Conservation (phyloP, 2,329 filamentous ascomycete species). For the Pyricularia grisea region DNA sequence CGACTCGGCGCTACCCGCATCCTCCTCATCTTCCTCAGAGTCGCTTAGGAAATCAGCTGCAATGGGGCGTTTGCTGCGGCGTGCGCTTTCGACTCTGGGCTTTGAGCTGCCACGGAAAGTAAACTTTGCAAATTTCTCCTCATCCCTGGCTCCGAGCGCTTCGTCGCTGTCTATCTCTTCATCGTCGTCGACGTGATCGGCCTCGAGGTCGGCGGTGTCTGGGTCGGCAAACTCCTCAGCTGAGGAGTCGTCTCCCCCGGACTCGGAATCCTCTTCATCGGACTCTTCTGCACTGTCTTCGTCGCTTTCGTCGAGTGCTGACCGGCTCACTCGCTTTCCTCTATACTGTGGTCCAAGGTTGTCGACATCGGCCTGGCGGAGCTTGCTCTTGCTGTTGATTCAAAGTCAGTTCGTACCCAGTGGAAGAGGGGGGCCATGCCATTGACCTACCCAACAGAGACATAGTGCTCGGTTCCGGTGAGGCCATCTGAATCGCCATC, state of each 20-base stretch:
- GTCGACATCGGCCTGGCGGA: conserved; percentile 62
- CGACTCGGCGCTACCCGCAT: conserved; percentile 12
- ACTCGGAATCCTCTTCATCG: conserved; percentile 29
- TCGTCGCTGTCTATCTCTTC: conserved; percentile 53
- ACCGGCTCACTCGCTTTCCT: conserved; percentile 65
- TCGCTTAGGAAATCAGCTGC: conserved; percentile 50
- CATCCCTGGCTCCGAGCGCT: conserved; percentile 77
- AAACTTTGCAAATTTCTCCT: conserved; percentile 71
- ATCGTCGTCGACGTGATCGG: conserved; percentile 45
- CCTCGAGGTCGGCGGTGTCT: conserved; percentile 42
- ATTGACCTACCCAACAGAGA: conserved; percentile 53
- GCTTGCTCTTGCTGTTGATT: conserved; percentile 60
- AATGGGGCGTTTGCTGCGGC: conserved; percentile 31
- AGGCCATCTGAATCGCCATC: conserved; percentile 27
- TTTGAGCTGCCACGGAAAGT: conserved; percentile 51
- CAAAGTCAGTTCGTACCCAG: conserved; percentile 1
- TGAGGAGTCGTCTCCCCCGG: conserved; percentile 24
- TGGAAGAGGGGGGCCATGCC: neutral
- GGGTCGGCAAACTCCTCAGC: conserved; percentile 41
- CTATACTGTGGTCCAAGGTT: conserved; percentile 71
- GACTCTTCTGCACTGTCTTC: conserved; percentile 36
- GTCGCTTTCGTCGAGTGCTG: conserved; percentile 50
- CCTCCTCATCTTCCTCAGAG: conserved; percentile 27
- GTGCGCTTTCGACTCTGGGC: conserved; percentile 26
- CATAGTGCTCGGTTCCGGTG: conserved; percentile 78